Conservation (phyloP, 1,284 basidiomycete species). For the Grifola frondosa region DNA sequence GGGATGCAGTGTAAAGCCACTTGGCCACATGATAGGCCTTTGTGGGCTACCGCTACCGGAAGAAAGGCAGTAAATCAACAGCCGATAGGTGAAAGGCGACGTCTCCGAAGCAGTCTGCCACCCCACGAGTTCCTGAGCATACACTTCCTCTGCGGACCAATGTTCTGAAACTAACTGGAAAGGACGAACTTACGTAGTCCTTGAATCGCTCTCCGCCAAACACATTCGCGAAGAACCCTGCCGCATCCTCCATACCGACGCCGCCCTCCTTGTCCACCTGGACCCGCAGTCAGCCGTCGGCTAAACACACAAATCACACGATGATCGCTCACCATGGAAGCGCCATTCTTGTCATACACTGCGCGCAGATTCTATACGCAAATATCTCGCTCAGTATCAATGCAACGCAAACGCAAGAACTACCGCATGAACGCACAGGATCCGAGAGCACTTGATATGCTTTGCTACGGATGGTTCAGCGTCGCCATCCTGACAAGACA, state of each 20-base stretch:
- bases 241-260: conserved; percentile 78
- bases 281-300: background rate
- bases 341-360: conserved; percentile 95
- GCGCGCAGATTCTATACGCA: conserved; percentile 73
- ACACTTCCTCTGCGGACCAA: too few species aligned
- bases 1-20: too few species aligned
- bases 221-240: conserved; percentile 88
- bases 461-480: conserved; percentile 55
- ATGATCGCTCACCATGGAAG: conserved; percentile 64
- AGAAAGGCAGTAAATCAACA: too few species aligned
- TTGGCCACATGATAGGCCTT: too few species aligned
- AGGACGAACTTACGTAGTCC: conserved; percentile 69
- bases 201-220: conserved; percentile 88
- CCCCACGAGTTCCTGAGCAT: too few species aligned
- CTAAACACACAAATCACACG: background rate
- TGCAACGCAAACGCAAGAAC: conserved; percentile 25
- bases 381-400: conserved; percentile 23
- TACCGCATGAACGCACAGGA: conserved; percentile 50
- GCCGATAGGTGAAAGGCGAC: too few species aligned
- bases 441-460: conserved; percentile 89
- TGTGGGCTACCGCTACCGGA: too few species aligned
- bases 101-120: too few species aligned
- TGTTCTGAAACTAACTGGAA: background rate
- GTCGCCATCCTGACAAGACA: background rate
- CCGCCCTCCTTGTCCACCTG: conserved; percentile 73